Percentiles rank a stretch among this genome's conserved stretches.
phyloP scores from a whole-genome alignment of 2,329 filamentous ascomycete genomes.

The Apiospora hydei region DNA sequence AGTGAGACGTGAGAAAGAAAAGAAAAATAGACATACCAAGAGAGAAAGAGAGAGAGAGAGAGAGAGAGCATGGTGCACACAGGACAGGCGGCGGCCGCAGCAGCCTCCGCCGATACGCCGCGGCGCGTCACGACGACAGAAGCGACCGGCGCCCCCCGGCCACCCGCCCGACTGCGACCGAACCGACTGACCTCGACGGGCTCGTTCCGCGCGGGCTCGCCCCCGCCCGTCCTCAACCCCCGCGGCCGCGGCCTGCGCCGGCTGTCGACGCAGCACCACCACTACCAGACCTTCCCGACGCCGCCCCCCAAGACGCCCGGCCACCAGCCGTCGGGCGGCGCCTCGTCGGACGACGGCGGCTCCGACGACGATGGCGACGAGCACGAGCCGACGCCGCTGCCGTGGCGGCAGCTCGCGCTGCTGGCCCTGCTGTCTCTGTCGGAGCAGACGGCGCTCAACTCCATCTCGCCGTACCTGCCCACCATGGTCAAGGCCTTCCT shows the following conservation, averaged over 20 bases:
- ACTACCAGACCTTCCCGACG: conserved; percentile 85
- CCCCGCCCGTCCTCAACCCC: conserved; percentile 34
- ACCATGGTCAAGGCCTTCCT: conserved; percentile 87
- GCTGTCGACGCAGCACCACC: conserved; percentile 53
- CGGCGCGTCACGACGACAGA: not conserved
- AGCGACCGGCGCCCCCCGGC: not conserved
- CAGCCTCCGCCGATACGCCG: not conserved
- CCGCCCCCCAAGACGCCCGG: conserved; percentile 73
- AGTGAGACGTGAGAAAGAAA: no score
- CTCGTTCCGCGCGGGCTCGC: conserved; percentile 44
- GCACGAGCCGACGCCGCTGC: conserved; percentile 74
- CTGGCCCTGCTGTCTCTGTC: conserved; percentile 88
- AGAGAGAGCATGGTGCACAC: conserved; percentile 20
- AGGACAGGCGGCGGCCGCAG: conserved; percentile 20
- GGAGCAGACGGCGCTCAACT: conserved; percentile 96
- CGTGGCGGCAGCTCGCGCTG: conserved; percentile 81
- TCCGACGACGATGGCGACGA: conserved; percentile 40
- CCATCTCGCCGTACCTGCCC: conserved; percentile 92
- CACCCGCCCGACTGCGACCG: not conserved
- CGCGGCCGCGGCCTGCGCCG: conserved; percentile 36
- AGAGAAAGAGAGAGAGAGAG: no score
- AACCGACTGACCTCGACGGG: conserved; percentile 35
- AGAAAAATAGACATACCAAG: not conserved
- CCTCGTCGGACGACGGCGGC: conserved; percentile 39
- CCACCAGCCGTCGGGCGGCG: conserved; percentile 41